Percentiles rank a stretch among this genome's conserved stretches.
Evolutionary conservation across 2,329 filamentous ascomycete species (phyloP).

Genomic region (Fusarium sp.): DNA sequence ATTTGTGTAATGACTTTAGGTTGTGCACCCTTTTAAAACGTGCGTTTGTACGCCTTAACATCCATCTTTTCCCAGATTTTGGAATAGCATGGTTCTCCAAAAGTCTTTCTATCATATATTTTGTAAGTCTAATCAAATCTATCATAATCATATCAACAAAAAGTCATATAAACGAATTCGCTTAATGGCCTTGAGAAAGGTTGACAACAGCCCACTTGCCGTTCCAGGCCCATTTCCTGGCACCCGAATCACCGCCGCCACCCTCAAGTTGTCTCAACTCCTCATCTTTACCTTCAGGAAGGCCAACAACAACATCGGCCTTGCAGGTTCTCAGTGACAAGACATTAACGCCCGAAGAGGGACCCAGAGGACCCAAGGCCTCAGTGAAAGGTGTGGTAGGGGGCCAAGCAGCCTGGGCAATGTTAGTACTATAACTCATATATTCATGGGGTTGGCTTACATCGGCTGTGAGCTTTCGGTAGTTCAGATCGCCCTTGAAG

Average conservation of each 20-base stretch:
- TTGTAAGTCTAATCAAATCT: slow-evolving; percentile 27
- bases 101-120: slow-evolving; percentile 5
- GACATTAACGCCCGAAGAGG: slow-evolving; percentile 83
- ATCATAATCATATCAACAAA: slow-evolving; percentile 32
- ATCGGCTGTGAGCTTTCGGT: slow-evolving; percentile 90
- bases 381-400: slow-evolving; percentile 86
- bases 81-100: neutral
- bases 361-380: slow-evolving; percentile 87
- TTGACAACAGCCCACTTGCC: slow-evolving; percentile 96
- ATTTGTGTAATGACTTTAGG: too few species aligned
- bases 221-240: slow-evolving; percentile 91
- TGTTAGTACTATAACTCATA: slow-evolving; percentile 15
- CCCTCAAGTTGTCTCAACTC: slow-evolving; percentile 74
- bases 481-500: slow-evolving; percentile 98
- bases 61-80: neutral
- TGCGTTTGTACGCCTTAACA: neutral
- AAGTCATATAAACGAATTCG: neutral
- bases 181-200: slow-evolving; percentile 52
- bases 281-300: slow-evolving; percentile 86
- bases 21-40: neutral
- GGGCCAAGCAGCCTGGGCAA: slow-evolving; percentile 70
- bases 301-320: slow-evolving; percentile 91
- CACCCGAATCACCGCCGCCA: slow-evolving; percentile 76
- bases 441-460: slow-evolving; percentile 61
- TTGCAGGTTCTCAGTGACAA: slow-evolving; percentile 94